These are phyloP conservation scores for Phalaenopsis hybrid DNA, from an alignment of 116 monocot genomes.

Conservation along the genomic window DNA sequence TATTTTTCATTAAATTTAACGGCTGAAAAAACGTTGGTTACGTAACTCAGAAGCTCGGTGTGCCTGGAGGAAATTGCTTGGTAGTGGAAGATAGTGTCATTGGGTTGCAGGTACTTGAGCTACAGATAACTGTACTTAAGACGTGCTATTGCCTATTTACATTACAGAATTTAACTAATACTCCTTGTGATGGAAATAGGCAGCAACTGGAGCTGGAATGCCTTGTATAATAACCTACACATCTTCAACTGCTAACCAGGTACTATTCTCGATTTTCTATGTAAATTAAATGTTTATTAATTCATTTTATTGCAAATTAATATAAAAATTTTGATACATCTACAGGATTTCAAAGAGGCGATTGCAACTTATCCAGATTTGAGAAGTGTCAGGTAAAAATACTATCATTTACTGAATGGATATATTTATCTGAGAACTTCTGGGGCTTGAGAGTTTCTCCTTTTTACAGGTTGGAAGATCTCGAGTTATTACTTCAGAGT, in stretches of 20 bases:
- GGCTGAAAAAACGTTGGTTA: background rate
- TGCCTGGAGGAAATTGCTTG: conserved; percentile 58
- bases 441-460: background rate
- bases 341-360: conserved; percentile 85
- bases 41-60: conserved; percentile 45
- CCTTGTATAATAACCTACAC: conserved; percentile 88
- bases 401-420: background rate
- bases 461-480: conserved; percentile 68
- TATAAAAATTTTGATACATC: background rate
- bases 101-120: conserved; percentile 67
- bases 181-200: conserved; percentile 24
- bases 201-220: conserved; percentile 93
- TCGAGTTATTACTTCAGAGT: conserved; percentile 49
- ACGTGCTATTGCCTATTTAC: background rate
- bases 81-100: conserved; percentile 97
- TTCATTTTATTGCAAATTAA: background rate
- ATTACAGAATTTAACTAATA: background rate
- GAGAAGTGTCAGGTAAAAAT: conserved; percentile 68
- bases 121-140: background rate
- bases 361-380: conserved; percentile 82
- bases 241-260: conserved; percentile 87
- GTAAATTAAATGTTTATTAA: background rate
- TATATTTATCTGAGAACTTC: background rate
- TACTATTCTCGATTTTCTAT: background rate
- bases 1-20: background rate